Evolutionary conservation across 345 rosid genomes (phyloP), one percentile per base, ranked within the genome.

Genomic region (Clausena lansium): DNA sequence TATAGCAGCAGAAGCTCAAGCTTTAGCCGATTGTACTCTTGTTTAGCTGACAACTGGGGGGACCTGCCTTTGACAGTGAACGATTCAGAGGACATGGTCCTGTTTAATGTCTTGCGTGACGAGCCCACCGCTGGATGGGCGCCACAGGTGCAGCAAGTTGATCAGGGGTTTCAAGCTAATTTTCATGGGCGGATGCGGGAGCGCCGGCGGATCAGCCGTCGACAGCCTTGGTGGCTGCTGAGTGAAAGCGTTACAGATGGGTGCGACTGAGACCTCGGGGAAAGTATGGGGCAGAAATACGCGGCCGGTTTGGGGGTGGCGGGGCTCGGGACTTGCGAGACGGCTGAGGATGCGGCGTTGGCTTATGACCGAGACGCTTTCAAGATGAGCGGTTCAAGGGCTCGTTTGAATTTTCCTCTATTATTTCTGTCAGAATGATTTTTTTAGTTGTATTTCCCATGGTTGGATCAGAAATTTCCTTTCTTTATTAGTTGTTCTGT

Each of bases 261-360:
- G 98, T 96, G 60, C 91, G 99, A 81, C 97, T 88, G 81, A 81
- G 99, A 81, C 99, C 99, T 62, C 94, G 98, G 99, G 99, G 99
- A 72, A 96, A 92, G 75, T 96, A 89, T 77, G 99, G 98, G 27
- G 97, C 98, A 47, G 98, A 96, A 94, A 96, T 96, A 13, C 86
- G 99, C 2, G 98, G 92, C 99, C 98, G 74, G 98, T 97, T 33
- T 92, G 91, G 87, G 90, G 92, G 66, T 98, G 99, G 60, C 95
- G 98, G 99, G 61, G 97, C 98, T 14, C 86, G 98, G 99, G 67
- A 92, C 99, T 14, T 94, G 88, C 60, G 98, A 91, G 89, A 96
- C 97, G 41, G 98, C 98, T 66, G 98, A 96, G 84, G 97, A 91
- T 20, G 99, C 99, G 45, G 98, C 98, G 41, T 77, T 96, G 78